These are phyloP conservation scores for Discostella stelligeroides DNA, from an alignment of 108 stramenopile genomes.

Conservation along the genomic window DNA sequence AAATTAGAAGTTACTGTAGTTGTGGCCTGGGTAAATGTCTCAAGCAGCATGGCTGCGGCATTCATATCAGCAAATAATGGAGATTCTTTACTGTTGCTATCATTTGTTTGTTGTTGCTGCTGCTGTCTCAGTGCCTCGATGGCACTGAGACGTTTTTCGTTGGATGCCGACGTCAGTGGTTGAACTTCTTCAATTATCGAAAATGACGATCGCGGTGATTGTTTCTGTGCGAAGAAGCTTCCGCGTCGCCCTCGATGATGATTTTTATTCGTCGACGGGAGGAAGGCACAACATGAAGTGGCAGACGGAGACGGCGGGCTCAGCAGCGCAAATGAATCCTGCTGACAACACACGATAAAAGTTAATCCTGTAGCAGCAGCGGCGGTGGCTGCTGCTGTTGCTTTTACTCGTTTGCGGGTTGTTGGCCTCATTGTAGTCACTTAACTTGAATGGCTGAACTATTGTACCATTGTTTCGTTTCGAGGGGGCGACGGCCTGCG, in stretches of 20 bases:
- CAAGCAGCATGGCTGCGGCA: slow-evolving; percentile 45
- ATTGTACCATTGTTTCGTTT: too few species aligned
- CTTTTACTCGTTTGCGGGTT: not conserved
- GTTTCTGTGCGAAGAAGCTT: not conserved
- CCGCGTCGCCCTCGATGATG: not conserved
- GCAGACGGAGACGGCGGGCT: not conserved
- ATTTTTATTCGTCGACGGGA: too few species aligned
- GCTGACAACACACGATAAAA: not conserved
- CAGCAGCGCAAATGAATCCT: not conserved
- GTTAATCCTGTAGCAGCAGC: slow-evolving; percentile 3
- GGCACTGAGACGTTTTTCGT: slow-evolving; percentile 41
- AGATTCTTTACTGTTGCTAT: slow-evolving; percentile 5
- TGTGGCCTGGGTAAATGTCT: slow-evolving; percentile 27
- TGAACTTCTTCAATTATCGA: slow-evolving; percentile 37
- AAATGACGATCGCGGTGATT: slow-evolving; percentile 8
- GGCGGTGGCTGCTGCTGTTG: not conserved
- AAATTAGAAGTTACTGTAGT: not conserved
- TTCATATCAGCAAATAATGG: slow-evolving; percentile 39
- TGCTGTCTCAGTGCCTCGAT: slow-evolving; percentile 35
- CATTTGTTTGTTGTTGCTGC: slow-evolving; percentile 1
- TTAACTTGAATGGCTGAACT: too few species aligned
- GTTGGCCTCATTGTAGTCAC: not conserved
- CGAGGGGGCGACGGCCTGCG: too few species aligned
- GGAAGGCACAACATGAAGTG: not conserved
- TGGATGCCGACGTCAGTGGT: slow-evolving; percentile 35